Base-by-base conservation (phyloP, 2,329 filamentous ascomycete genomes). In the Colletotrichum caudatum region DNA sequence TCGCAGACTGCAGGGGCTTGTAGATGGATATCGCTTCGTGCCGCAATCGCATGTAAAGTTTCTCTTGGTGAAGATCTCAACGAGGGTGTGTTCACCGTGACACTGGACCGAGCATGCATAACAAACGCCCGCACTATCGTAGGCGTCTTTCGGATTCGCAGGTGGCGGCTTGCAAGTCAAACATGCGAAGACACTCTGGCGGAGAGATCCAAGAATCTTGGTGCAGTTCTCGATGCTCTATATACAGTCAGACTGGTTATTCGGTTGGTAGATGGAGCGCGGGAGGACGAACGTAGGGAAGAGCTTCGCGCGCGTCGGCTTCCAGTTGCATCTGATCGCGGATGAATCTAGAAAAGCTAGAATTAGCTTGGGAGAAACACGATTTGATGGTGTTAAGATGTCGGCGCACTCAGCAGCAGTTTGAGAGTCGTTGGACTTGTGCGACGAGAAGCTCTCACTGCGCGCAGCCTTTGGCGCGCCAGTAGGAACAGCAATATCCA, bases 41-140 rank as follows among this genome's bases (percentile, higher is more conserved):
- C 96, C 96, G 78, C 96, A 99, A 81, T 99, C 96, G 83, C 96
- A 99, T 51, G 93, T 93, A 78, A 99, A 98, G 82, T 97, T 92
- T 78, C 97, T 91, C 84, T 98, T 98, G 79, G 90, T 92, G 84
- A 99, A 99, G 26, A 99, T 92, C 82, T 99, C 96, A 61, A 98
- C 96, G 35, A 99, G 90, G 1, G 89, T 93, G 80, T 99, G 96
- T 78, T 98, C 95, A 75, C 96, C 95, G 78, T 99, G 96, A 80
- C 96, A 99, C 76, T 95, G 93, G 71, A 99, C 94, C 8, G 95
- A 98, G 84, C 96, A 99, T 29, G 95, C 93, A 78, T 99, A 99
- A 85, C 96, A 99, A 68, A 99, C 90, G 35, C 93, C 96, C 3
- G 95, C 96, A 8, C 92, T 86, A 9, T 85, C 88, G 80, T 92